Base-by-base conservation (phyloP, 1,139 yeast genomes). In the Yamadazyma songkhlaensis region DNA sequence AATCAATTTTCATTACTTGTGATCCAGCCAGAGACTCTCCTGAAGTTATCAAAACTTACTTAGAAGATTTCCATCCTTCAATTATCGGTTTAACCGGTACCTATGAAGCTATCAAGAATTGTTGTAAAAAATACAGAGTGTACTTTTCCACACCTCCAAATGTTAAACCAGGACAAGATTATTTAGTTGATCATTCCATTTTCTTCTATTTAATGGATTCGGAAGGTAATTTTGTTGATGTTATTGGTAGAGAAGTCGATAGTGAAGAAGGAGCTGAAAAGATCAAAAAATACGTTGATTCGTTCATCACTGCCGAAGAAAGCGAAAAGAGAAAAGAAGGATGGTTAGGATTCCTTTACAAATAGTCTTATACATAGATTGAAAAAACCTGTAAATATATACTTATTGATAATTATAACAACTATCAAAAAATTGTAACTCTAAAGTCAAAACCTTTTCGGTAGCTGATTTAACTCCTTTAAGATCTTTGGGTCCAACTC, bases 141-240 rank as follows among this genome's bases (percentile, higher is more conserved):
- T 92, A 90, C 62, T 92, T 92, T 60, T 87, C 96, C 9, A 92
- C 98, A 1, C 98, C 98, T 2, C 88, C 94, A 26, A 79, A 88
- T 55, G 84, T 88, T 36, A 86, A 89, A 58, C 92, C 96, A 0
- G 97, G 97, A 23, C 96, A 92, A 61, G 97, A 92, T 52, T 92
- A 92, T 57, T 74, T 92, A 47, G 98, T 92, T 13, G 98, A 92
- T 58, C 98, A 92, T 62, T 88, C 97, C 6, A 90, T 92, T 42
- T 92, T 90, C 76, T 90, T 89, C 62, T 92, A 92, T 57, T 71
- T 92, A 50, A 88, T 92, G 95, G 97, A 92, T 57, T 90, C 96
- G 13, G 97, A 92, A 59, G 98, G 97, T 35, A 79, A 85, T 51
- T 92, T 88, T 54, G 85, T 90, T 39, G 97, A 92, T 60, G 97